Base-by-base conservation (phyloP, 495 filamentous ascomycete genomes). In the Penicillium macrosclerotiorum region DNA sequence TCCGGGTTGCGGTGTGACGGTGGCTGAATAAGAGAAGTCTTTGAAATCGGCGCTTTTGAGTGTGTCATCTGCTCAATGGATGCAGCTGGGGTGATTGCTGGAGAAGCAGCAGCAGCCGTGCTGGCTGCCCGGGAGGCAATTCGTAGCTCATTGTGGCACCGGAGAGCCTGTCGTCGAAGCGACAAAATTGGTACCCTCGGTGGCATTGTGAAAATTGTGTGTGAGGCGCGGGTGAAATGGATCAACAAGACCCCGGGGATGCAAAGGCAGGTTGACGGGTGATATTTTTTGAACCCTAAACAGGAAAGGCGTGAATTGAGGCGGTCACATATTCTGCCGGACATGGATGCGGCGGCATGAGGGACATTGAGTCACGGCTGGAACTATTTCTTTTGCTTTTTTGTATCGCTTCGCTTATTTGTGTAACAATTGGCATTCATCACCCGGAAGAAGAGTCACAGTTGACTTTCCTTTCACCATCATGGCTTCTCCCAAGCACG, bases 1-100 rank as follows among this genome's bases (percentile, higher is more conserved):
- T 94, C 85, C 29, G 92, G 80, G 23, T 83, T 85, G 54, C 89
- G 85, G 65, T 93, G 83, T 24, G 89, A 96, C 8, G 90, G 91
- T 1, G 90, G 91, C 67, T 95, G 90, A 1, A 82, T 87, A 5
- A 80, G 75, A 20, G 88, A 84, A 50, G 71, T 79, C 51, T 69
- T 67, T 16, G 68, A 56, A n/a, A 81, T 72, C 20, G 78, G 74
- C 6, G 64, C 78, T 54, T 64, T 67, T 54, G 77, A 78, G 59
- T 60, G 65, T 59, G 60, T 79, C 65, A 71, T 82, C 47, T 72
- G 75, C 24, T 77, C 64, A 29, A 74, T 64, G 62, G 73, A 67
- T 14, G 69, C 62, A 29, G 72, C 67, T 30, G 72, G 83, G 43
- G 76, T 77, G 19, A 67, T 64, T 35, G 74, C 69, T 11, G 73